Percentiles rank a stretch among this genome's conserved stretches.
Evolutionary conservation across 148 eudicot genomes (phyloP).

Genomic region (Dianthus caryophyllus): DNA sequence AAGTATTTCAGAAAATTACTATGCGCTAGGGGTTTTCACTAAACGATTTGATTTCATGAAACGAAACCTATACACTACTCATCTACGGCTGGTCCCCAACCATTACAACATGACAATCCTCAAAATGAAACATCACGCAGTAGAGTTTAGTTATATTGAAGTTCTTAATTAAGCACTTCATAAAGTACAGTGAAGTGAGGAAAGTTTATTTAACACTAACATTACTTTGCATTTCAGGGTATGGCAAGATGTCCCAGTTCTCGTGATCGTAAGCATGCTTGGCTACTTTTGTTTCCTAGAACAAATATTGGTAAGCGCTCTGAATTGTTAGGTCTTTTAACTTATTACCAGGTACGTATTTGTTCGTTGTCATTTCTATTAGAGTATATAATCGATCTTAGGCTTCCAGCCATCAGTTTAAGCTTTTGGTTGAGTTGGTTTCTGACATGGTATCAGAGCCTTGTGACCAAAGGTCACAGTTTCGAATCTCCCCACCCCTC

Average conservation of each 20-base stretch:
- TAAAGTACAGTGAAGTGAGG: not conserved
- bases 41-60: too few species aligned
- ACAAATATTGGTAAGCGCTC: conserved; percentile 78
- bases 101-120: not conserved
- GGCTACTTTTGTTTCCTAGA: conserved; percentile 91
- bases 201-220: not conserved
- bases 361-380: not conserved
- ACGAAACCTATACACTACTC: too few species aligned
- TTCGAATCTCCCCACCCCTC: too few species aligned
- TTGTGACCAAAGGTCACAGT: too few species aligned
- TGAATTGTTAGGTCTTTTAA: not conserved
- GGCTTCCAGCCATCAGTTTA: too few species aligned
- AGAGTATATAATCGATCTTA: too few species aligned
- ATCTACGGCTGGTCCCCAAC: not conserved
- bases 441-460: too few species aligned
- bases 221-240: conserved; percentile 42
- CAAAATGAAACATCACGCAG: not conserved
- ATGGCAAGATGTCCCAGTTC: conserved; percentile 96
- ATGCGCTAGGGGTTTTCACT: too few species aligned
- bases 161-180: not conserved
- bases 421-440: too few species aligned
- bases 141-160: not conserved
- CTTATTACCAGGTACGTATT: not conserved
- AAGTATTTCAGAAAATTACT: not conserved
- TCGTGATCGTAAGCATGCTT: conserved; percentile 94